Evolutionary conservation across 345 rosid genomes (phyloP).

Genomic region (Raphanus raphanistrum): DNA sequence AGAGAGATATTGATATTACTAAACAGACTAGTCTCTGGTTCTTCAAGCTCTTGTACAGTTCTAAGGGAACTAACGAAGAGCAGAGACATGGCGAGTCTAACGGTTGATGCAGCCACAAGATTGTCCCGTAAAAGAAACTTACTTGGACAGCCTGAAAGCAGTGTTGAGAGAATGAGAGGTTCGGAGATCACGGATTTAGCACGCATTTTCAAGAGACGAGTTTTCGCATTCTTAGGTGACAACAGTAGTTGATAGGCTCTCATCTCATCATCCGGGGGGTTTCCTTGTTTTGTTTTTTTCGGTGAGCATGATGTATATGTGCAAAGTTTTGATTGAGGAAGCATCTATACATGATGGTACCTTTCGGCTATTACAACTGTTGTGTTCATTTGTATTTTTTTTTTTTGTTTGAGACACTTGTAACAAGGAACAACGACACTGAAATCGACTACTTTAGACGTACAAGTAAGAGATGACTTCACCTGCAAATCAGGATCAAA

Average conservation of each 20-base stretch:
- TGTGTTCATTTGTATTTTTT: neutral
- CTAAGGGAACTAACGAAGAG: conserved; percentile 59
- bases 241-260: conserved; percentile 23
- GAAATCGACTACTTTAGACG: neutral
- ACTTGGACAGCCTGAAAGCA: conserved; percentile 31
- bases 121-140: conserved; percentile 52
- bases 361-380: neutral
- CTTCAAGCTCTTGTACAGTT: conserved; percentile 52
- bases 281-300: neutral
- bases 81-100: conserved; percentile 80
- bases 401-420: neutral
- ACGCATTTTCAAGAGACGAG: conserved; percentile 59
- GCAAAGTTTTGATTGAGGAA: conserved; percentile 7
- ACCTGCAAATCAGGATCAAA: neutral
- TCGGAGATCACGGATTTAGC: conserved; percentile 69
- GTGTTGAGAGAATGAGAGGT: conserved; percentile 49
- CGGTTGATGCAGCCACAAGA: conserved; percentile 65
- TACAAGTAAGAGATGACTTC: neutral
- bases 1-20: conserved; percentile 81
- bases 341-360: neutral
- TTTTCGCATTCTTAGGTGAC: conserved; percentile 68
- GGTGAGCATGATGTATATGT: neutral
- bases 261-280: neutral
- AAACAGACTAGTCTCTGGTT: conserved; percentile 71
- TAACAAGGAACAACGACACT: neutral